A percentile compares a stretch with the other conserved stretches of the same genome.
Evolutionary conservation across 177 flowering plant species (phyloP).

Genomic region (Tripterygium wilfordii): DNA sequence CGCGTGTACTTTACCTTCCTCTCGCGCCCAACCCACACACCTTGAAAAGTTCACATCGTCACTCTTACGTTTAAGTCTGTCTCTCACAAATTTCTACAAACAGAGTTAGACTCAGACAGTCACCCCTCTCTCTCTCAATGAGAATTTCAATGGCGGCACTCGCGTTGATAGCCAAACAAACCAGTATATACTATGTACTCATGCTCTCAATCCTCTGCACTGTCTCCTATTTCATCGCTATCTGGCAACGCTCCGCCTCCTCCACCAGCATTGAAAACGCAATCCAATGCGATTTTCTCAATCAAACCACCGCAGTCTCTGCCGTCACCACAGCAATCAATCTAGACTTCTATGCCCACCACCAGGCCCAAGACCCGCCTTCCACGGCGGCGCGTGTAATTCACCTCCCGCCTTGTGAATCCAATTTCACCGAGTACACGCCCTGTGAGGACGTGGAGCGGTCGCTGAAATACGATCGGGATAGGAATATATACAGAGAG

Average conservation of each 20-base stretch:
- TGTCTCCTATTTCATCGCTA: no score
- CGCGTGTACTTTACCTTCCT: no score
- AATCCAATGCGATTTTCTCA: constrained; percentile 1
- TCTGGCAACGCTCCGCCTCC: no score
- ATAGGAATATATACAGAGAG: constrained; percentile 61
- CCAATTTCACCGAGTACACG: constrained; percentile 59
- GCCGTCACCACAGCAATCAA: no score
- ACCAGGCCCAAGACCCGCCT: constrained; percentile 27
- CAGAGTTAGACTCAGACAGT: no score
- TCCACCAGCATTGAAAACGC: background rate
- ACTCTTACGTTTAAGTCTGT: background rate
- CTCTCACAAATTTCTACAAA: background rate
- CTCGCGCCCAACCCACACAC: no score
- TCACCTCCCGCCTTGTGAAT: constrained; percentile 47
- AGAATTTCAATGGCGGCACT: no score
- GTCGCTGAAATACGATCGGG: constrained; percentile 53
- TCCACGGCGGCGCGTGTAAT: constrained; percentile 14
- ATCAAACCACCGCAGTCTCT: constrained; percentile 3
- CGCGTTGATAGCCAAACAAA: no score
- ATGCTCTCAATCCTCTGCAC: no score
- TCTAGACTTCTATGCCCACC: constrained; percentile 64
- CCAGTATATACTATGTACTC: no score
- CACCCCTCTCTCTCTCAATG: constrained; percentile 2
- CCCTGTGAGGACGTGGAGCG: constrained; percentile 78
- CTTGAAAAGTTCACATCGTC: constrained; percentile 14